Percentiles rank a stretch among this genome's conserved stretches.
phyloP scores from a whole-genome alignment of 225 moss, liverwort and hornwort species.

The Rhytidiadelphus loreus region DNA sequence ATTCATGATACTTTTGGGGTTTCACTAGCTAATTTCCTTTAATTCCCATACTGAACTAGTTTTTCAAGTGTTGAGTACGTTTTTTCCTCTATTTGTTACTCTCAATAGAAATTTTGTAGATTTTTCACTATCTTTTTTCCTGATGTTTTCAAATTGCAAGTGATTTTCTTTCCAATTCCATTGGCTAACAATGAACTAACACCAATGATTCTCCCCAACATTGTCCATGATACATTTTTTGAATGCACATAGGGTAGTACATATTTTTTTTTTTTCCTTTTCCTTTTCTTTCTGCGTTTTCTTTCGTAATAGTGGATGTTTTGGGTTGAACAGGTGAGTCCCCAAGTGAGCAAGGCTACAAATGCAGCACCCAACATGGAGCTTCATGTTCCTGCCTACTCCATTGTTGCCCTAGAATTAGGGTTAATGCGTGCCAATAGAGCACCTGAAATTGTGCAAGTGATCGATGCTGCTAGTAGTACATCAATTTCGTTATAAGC shows the following conservation, averaged over 20 bases:
- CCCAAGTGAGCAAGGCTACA: constrained; percentile 36
- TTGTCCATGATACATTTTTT: background rate
- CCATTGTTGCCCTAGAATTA: constrained; percentile 48
- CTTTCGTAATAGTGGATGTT: background rate
- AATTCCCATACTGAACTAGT: too few species aligned
- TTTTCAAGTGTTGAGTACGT: too few species aligned
- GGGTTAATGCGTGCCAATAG: background rate
- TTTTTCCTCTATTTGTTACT: too few species aligned
- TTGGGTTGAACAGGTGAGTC: constrained; percentile 41
- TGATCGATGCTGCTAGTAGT: accelerated
- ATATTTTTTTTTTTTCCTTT: too few species aligned
- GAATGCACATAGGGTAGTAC: background rate
- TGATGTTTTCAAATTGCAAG: too few species aligned
- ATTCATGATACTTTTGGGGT: too few species aligned
- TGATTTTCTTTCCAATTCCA: too few species aligned
- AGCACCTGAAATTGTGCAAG: background rate
- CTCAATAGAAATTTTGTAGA: too few species aligned
- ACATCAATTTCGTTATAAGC: background rate
- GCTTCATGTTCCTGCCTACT: constrained; percentile 45
- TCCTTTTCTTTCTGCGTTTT: accelerated
- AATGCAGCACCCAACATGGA: constrained; percentile 42
- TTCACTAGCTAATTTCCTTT: too few species aligned
- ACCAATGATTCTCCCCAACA: too few species aligned
- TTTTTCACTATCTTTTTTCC: too few species aligned
- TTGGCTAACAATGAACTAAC: too few species aligned